These are phyloP conservation scores for Pleurostoma richardsiae DNA, from an alignment of 2,329 filamentous ascomycete species.

Conservation along the genomic window DNA sequence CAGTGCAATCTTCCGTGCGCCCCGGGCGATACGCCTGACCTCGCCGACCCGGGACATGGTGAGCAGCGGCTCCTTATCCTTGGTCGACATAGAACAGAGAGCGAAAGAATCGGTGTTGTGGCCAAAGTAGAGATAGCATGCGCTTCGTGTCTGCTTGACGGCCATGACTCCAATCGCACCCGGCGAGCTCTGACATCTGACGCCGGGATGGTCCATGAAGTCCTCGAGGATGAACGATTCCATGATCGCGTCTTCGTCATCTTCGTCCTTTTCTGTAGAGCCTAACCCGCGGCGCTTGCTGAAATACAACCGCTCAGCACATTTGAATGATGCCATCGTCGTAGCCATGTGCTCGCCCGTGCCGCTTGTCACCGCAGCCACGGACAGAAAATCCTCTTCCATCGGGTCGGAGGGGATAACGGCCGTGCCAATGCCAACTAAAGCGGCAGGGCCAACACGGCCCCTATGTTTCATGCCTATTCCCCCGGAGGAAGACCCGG, in stretches of 20 bases:
- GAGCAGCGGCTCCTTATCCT: constrained; percentile 68
- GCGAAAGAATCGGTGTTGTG: constrained; percentile 93
- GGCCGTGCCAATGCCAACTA: constrained; percentile 86
- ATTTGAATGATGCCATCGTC: constrained; percentile 82
- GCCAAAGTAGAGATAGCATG: constrained; percentile 83
- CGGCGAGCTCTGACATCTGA: constrained; percentile 71
- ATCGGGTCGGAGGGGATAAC: constrained; percentile 72
- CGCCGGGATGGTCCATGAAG: constrained; percentile 88
- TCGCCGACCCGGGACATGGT: constrained; percentile 77
- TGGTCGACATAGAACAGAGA: constrained; percentile 80
- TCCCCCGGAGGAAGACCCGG: constrained; percentile 91
- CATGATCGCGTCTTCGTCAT: constrained; percentile 73
- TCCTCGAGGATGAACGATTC: constrained; percentile 77
- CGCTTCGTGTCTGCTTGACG: constrained; percentile 75
- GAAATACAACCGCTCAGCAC: constrained; percentile 79
- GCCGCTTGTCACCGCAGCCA: constrained; percentile 85
- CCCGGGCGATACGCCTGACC: constrained; percentile 47
- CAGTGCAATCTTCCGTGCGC: constrained; percentile 42
- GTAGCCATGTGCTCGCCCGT: constrained; percentile 98
- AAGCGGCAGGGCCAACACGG: constrained; percentile 83
- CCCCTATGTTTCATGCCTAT: constrained; percentile 98
- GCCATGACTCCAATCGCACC: constrained; percentile 88
- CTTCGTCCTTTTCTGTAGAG: constrained; percentile 60
- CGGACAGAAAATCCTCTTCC: constrained; percentile 64
- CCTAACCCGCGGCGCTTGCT: constrained; percentile 54